Base-by-base conservation (phyloP, 2,329 filamentous ascomycete genomes). In the Trichoderma pleuroti region DNA sequence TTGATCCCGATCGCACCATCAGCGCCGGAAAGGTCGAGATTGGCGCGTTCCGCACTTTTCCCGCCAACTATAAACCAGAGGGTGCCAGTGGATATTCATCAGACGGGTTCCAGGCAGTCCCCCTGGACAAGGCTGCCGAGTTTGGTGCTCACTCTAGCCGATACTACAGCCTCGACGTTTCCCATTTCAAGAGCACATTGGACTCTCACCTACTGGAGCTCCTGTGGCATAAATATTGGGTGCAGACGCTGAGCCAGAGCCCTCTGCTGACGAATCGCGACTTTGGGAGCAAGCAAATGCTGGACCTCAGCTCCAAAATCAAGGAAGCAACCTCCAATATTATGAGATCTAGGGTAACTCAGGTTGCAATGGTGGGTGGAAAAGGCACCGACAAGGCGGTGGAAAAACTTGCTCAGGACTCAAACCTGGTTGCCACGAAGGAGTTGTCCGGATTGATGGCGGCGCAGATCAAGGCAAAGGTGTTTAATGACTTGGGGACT, bases 221-320 rank as follows among this genome's bases (percentile, higher is more conserved):
- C 65, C 85, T 99, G 34, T 98, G 96, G 96, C 97, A 98, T 84
- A 98, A 98, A 82, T 99, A 99, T 85, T 97, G 94, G 96, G 94
- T 98, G 39, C 93, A 97, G 78, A 99, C 96, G 7, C 87, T 99
- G 24, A 97, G 93, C 36, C 93, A 97, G 76, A 96, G 90, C 75
- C 94, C 95, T 26, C 87, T 98, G 5, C 91, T 97, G 76, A 94
- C 93, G 70, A 98, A 97, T 78, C 92, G 94, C 73, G 95, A 98
- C 76, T 99, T 94, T 78, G 92, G 91, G 66, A 97, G 92, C 76
- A 96, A 94, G 81, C 94, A 98, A 81, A 96, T 99, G 82, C 85
- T 91, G 62, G 96, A 99, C 80, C 85, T 98, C 56, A 92, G 92
- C 52, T 88, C 90, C 74, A 98, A 97, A 83, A 91, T 97, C 74